A percentile compares a stretch with the other conserved stretches of the same genome.
Evolutionary conservation across 257 asterid species (phyloP).

Genomic region (Petunia secreta): DNA sequence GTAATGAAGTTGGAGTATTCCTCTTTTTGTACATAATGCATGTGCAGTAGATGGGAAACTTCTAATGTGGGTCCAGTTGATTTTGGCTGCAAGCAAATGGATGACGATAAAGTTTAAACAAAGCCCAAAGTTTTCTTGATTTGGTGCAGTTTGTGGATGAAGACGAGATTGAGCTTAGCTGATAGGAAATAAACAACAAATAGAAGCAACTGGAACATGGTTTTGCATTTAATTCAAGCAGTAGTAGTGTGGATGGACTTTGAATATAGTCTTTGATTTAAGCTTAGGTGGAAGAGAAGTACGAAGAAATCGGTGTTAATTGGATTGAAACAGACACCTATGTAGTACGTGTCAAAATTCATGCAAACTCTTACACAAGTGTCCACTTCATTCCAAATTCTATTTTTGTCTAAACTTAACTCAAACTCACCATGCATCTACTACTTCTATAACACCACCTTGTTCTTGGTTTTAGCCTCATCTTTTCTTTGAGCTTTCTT

Average conservation of each 20-base stretch:
- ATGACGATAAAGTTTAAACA: constrained; percentile 5
- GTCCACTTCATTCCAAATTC: constrained; percentile 44
- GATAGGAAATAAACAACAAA: constrained; percentile 12
- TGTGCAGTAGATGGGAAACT: background rate
- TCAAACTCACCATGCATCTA: no score
- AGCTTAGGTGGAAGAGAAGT: constrained; percentile 6
- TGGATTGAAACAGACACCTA: constrained; percentile 39
- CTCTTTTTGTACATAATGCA: background rate
- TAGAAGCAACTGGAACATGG: constrained; percentile 1
- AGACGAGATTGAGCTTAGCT: constrained; percentile 6
- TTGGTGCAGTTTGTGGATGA: constrained; percentile 7
- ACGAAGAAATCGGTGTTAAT: constrained; percentile 22
- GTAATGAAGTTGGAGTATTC: background rate
- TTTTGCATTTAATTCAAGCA: constrained; percentile 2
- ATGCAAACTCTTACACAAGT: constrained; percentile 75
- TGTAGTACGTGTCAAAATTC: constrained; percentile 70
- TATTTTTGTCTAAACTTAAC: constrained; percentile 17
- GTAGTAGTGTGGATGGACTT: constrained; percentile 16
- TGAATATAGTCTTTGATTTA: background rate
- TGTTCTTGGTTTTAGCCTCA: background rate
- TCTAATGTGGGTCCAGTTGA: constrained; percentile 19
- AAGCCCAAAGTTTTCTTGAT: background rate
- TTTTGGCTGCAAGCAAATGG: constrained; percentile 18
- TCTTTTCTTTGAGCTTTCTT: background rate
- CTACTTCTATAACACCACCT: no score